phyloP scores from a whole-genome alignment of 23 red algal species.

The Chondrus crispus region DNA sequence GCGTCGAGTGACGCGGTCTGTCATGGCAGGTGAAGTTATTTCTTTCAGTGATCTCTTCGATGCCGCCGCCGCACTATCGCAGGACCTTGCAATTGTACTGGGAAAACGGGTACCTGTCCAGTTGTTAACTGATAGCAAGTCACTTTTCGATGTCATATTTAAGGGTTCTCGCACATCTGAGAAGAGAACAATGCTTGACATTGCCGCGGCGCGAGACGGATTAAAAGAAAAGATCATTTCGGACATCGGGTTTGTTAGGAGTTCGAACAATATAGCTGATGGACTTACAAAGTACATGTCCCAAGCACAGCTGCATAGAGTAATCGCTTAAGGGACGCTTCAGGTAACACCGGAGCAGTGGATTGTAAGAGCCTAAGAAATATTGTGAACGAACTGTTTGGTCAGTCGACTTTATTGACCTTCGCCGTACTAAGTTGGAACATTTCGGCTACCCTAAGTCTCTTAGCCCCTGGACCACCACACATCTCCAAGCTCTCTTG shows the following conservation, averaged over 20 bases:
- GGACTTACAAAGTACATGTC: neutral
- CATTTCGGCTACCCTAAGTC: neutral
- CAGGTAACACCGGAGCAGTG: neutral
- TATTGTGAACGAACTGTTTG: too few relatives aligned
- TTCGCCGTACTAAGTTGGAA: neutral
- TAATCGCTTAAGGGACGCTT: neutral
- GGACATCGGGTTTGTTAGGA: neutral
- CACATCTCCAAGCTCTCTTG: neutral
- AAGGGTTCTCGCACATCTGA: neutral
- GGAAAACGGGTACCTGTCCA: neutral
- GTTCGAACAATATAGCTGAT: neutral
- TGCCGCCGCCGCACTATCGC: neutral
- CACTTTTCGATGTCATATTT: neutral
- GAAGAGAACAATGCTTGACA: neutral
- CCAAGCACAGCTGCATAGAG: neutral
- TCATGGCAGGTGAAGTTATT: neutral
- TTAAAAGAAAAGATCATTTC: neutral
- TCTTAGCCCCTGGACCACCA: neutral
- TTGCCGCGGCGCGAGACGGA: neutral
- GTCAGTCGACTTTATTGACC: neutral
- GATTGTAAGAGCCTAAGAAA: too few relatives aligned
- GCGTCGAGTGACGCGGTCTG: neutral
- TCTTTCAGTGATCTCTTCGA: constrained; percentile 6
- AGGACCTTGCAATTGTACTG: neutral
- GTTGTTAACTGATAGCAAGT: neutral